Conservation (phyloP, 805 yeast species). For the Lipomyces chichibuensis region DNA sequence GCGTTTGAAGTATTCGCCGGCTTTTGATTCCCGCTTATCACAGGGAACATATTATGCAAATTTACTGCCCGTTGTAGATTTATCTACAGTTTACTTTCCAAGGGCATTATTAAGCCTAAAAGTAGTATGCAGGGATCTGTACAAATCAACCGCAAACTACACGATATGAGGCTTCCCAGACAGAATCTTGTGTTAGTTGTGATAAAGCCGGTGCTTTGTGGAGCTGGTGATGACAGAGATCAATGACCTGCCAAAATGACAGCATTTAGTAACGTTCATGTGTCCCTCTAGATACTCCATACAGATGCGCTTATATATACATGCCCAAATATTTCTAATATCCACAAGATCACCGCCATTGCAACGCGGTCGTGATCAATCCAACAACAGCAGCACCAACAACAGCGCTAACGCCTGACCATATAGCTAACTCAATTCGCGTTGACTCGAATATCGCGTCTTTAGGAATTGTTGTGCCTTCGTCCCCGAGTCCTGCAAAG, state of each 20-base stretch:
- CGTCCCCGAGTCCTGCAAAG: slow-evolving; percentile 1
- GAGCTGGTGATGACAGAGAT: background rate
- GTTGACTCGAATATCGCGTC: slow-evolving; percentile 20
- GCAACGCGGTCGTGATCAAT: background rate
- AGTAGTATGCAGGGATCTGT: background rate
- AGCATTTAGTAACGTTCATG: background rate
- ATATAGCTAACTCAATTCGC: slow-evolving; percentile 21
- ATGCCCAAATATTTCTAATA: background rate
- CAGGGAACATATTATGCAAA: no score
- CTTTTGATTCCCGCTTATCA: no score
- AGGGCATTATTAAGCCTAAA: no score
- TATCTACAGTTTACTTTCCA: no score
- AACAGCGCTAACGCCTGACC: slow-evolving; percentile 22
- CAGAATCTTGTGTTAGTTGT: background rate
- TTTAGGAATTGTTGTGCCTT: background rate
- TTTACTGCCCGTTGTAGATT: no score
- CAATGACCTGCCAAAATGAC: background rate
- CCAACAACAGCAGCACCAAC: slow-evolving; percentile 21
- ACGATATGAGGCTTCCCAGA: background rate
- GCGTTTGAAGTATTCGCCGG: no score
- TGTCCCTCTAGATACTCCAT: background rate
- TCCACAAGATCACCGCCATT: background rate
- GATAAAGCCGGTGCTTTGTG: background rate
- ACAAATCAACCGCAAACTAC: background rate
- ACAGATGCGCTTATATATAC: background rate